Base-by-base conservation (phyloP, 1,284 basidiomycete genomes). In the Boletus smithii region DNA sequence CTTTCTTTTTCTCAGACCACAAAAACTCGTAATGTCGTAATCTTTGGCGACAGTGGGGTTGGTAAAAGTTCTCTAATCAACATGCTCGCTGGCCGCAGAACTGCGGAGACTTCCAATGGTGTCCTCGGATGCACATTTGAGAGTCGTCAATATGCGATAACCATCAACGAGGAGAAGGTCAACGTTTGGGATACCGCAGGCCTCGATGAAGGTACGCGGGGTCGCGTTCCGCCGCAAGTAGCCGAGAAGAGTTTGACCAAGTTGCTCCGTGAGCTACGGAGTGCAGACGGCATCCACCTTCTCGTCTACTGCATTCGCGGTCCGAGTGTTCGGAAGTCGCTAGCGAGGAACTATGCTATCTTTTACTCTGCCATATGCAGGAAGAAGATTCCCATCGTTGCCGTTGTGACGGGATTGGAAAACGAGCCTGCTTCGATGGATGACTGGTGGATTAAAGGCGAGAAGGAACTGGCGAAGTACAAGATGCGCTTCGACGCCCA, bases 281-380 rank as follows among this genome's bases (percentile, higher is more conserved):
- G 33, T 33, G 55, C 56, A 20, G 57, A 56, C n/a, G 64, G 65
- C 10, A 46, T 70, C 30, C 56, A 65, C 34, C 62, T 68, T 14
- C 56, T 68, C 13, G 51, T 69, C 36, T 69, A 63, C 29, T 69
- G 67, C 50, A 56, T 70, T 38, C 66, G 66, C 11, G 63, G 58
- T 16, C 42, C 57, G 8, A 51, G 55, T 7, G 46, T 68, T 34
- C 60, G 58, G 16, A 56, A 53, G 33, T 53, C 55, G n/a, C 33
- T 61, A 36, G 33, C 52, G n/a, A 55, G 49, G 42, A 68, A 69
- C 47, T 68, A 68, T 40, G 42, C 49, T 29, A 44, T 67, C 20
- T 65, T 70, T 37, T 46, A 65, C 32, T 62, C 65, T 18, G 54
- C 49, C 3, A 55, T 67, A 30, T 63, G 65, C 45, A 51, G 61